A percentile compares a stretch with the other conserved stretches of the same genome.
These are phyloP conservation scores for Vickermania ingenoplastis DNA, from an alignment of 208 protist species.

Conservation along the genomic window DNA sequence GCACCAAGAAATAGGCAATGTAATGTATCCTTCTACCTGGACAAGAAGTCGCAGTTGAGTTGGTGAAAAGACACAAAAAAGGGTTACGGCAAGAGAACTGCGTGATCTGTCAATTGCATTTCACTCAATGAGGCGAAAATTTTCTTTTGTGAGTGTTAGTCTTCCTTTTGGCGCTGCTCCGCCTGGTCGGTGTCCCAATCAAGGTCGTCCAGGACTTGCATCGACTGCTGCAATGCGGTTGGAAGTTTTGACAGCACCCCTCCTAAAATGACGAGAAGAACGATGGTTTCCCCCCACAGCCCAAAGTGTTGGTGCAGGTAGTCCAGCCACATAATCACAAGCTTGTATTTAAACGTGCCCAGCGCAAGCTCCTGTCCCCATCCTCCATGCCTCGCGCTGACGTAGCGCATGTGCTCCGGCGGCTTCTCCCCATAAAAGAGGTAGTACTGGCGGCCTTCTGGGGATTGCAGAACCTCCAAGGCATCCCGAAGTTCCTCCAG, in stretches of 20 bases:
- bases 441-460: conserved; percentile 83
- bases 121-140: no score
- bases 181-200: conserved; percentile 35
- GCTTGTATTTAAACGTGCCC: conserved; percentile 71
- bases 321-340: conserved; percentile 78
- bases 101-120: no score
- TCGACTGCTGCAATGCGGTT: conserved; percentile 38
- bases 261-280: conserved; percentile 37
- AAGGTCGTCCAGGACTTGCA: conserved; percentile 55
- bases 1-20: not conserved
- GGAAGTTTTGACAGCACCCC: conserved; percentile 62
- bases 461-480: conserved; percentile 77
- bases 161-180: no score
- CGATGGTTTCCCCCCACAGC: conserved; percentile 61
- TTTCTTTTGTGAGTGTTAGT: no score
- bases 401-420: conserved; percentile 75
- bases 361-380: conserved; percentile 79
- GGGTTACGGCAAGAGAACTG: no score
- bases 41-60: no score
- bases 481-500: conserved; percentile 80
- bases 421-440: conserved; percentile 81
- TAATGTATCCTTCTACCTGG: no score
- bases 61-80: no score
- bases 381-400: conserved; percentile 64
- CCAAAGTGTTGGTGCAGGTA: conserved; percentile 63